Base-by-base conservation (phyloP, 495 filamentous ascomycete species). In the Coniosporium apollinis region DNA sequence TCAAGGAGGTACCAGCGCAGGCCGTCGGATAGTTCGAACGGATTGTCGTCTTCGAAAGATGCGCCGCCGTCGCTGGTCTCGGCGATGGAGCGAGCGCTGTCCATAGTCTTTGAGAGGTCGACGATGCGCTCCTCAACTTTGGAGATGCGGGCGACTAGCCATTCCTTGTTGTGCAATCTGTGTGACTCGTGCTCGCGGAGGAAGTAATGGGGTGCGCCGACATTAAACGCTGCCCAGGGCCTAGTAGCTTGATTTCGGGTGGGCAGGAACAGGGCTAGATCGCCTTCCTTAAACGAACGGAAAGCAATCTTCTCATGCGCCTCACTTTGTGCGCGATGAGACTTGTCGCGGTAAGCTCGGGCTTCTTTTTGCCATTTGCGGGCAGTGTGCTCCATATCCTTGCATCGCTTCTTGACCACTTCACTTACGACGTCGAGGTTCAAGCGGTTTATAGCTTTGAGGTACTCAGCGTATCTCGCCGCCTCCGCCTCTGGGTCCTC, bases 161-260 rank as follows among this genome's bases (percentile, higher is more conserved):
- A 99, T 46, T 96, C 91, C 17, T 83, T 67, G 19, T 65, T 70
- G 26, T 74, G 65, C 9, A 99, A 66, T 39, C 84, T 79, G 48
- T 96, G 91, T 0, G 66, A 64, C 37, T 94, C 85, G 54, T 91
- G 82, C 55, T 99, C 89, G 20, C 83, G 78, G 0, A 99, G 63
- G 61, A 99, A 99, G 59, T 84, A 94, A 54, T 99, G 89, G 10
- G 89, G 89, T 34, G 83, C 87, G 1, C 84, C 84, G 30, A 96
- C 76, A 49, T 99, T 99, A 63, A 99, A 99, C 3, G 91, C 89
- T 3, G 89, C 89, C 89, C 89, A 99, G 3, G 89, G 85, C 7
- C 89, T 76, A 4, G 84, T 89, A 17, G 77, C 78, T 51, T 93
- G 85, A 44, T 96, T 94, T 16, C 85, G 66, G 0, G 89, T 99